Base-by-base conservation (phyloP, 495 filamentous ascomycete species). In the Lasiosphaeria miniovina region DNA sequence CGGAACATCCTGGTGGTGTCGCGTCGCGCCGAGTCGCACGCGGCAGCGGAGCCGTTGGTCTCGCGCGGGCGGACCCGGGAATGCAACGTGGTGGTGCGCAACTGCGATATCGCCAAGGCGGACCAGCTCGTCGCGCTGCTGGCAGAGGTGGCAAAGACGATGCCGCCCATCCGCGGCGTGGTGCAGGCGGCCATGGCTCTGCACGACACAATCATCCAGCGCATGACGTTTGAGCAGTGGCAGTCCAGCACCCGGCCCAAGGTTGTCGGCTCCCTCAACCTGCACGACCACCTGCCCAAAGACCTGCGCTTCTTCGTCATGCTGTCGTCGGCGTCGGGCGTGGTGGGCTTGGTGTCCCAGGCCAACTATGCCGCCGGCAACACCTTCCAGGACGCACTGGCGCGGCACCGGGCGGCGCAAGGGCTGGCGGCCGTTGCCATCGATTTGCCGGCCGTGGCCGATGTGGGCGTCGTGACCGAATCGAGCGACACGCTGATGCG, bases 221-320 rank as follows among this genome's bases (percentile, higher is more conserved):
- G 78, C 24, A 79, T 85, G 74, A 69, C 49, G n/a, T 50, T 31
- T 12, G 36, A 10, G 8, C 38, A 66, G 7, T 60, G 80, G 60
- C 77, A 83, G 48, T 55, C 71, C 3, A 59, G 73, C 11, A 74
- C 83, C 52, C 69, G 75, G 15, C 77, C 80, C 49, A 82, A 86
- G 73, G 75, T 73, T 1, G 61, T 68, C 14, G 72, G 71, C 3
- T 65, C 78, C 10, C 80, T 76, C 60, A 60, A 71, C 7, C 62
- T 58, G 46, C 73, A 36, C 76, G 4, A 15, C 6, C 15, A 33
- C 6, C 24, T 62, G 6, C 9, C 11, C 24, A 33, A 32, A 6
- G 58, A 62, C 45, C 71, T 87, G 2, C 84, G 87, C 63, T 88
- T 89, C 73, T 87, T 89, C 65, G 67, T 87, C 49, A 69, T 76